Percentiles rank a stretch among this genome's conserved stretches.
Conservation (phyloP, 768 basidiomycete species). For the Tylopilus sp. region DNA sequence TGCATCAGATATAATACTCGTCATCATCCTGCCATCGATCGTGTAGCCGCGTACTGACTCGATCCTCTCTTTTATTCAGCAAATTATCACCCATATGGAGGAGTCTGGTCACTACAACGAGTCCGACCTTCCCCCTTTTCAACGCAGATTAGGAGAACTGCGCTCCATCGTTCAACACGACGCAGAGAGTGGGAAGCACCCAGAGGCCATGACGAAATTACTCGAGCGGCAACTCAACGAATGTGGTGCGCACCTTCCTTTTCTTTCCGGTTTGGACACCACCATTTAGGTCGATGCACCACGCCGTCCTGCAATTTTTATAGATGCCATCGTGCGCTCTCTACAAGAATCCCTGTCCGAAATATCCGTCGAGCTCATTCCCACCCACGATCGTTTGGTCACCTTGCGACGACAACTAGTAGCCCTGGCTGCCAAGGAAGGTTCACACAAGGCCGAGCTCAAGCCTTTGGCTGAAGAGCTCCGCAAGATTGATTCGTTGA, state of each 20-base stretch:
- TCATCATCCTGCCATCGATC: slow-evolving; percentile 16
- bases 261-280: neutral
- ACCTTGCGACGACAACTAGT: slow-evolving; percentile 86
- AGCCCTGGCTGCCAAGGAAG: slow-evolving; percentile 82
- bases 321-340: slow-evolving; percentile 72
- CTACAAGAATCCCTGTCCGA: slow-evolving; percentile 85
- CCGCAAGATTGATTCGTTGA: slow-evolving; percentile 93
- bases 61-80: slow-evolving; percentile 44
- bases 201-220: slow-evolving; percentile 82
- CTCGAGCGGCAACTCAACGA: slow-evolving; percentile 89
- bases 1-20: slow-evolving; percentile 17
- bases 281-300: neutral
- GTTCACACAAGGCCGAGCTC: slow-evolving; percentile 79
- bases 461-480: slow-evolving; percentile 91
- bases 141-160: slow-evolving; percentile 74
- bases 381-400: slow-evolving; percentile 87
- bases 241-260: slow-evolving; percentile 62
- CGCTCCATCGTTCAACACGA: slow-evolving; percentile 85
- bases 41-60: slow-evolving; percentile 26
- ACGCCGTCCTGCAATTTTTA: neutral
- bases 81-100: slow-evolving; percentile 94
- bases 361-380: slow-evolving; percentile 85
- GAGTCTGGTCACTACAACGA: slow-evolving; percentile 95
- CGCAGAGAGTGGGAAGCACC: slow-evolving; percentile 75
- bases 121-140: slow-evolving; percentile 84